Evolutionary conservation across 495 filamentous ascomycete genomes (phyloP), one percentile per base, ranked within the genome.

Genomic region (Thermochaetoides thermophila): DNA sequence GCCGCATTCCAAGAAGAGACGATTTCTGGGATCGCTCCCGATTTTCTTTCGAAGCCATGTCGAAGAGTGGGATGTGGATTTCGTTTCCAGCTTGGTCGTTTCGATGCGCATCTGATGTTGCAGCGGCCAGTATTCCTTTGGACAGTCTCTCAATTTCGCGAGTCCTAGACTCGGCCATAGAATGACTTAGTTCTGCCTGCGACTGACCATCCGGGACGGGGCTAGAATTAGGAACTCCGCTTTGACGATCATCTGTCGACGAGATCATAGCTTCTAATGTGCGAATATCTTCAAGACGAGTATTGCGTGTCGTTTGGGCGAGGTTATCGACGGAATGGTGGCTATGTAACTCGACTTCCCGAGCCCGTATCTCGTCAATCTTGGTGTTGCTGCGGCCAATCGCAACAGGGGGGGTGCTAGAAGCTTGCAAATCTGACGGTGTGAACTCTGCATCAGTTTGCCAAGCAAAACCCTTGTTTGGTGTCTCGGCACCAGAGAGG

Each of bases 391-490:
- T 47, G 23, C 48, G 50, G 5, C 59, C 50, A 23, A 62, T 45
- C 15, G 38, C 48, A 12, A 73, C 54, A 11, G 66, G 68, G 21
- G 76, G 75, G 24, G 73, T 79, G 9, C 60, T 51, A 3, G 76
- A 79, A 6, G 74, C 44, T 30, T 78, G 68, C 19, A 78, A 36
- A 28, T 74, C 73, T 14, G 59, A 61, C 17, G 63, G 68, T n/a
- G 75, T 78, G 38, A 83, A 76, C 23, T 81, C 76, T 5, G 66
- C 57, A 28, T 69, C 66, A 12, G 65, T 44, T 26, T 78, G 61
- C 70, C 68, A 74, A 17, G 68, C 62, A 14, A 55, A 61, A 38
- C 59, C 60, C 38, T 63, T 70, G 56, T 48, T 36, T 2, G 64
- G 54, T 14, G 68, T 66, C 9, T 49, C 40, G 15, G 52, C 39